Evolutionary conservation across 108 stramenopile genomes (phyloP).

Genomic region (Cyclotella atomus): DNA sequence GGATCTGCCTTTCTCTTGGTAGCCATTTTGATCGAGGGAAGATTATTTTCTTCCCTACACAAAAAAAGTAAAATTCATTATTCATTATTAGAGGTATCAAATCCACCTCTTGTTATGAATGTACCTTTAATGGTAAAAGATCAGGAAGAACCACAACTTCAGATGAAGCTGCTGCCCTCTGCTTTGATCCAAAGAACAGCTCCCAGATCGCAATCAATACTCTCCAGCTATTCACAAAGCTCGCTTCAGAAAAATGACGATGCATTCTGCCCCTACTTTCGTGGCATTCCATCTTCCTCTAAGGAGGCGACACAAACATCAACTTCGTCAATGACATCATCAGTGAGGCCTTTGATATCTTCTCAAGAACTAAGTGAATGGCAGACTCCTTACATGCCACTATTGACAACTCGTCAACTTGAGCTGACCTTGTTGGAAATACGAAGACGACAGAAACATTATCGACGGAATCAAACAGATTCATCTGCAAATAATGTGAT

Average conservation of each 20-base stretch:
- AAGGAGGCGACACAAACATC: background rate
- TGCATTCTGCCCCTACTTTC: conserved; percentile 15
- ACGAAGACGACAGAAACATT: conserved; percentile 6
- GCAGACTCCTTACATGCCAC: conserved; percentile 38
- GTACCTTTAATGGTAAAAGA: no score
- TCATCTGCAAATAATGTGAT: background rate
- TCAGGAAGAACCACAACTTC: background rate
- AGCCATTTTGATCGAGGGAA: no score
- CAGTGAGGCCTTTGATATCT: conserved; percentile 1
- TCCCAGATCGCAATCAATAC: conserved; percentile 20
- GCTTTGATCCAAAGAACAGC: conserved; percentile 16
- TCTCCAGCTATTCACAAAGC: conserved; percentile 20
- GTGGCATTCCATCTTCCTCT: background rate
- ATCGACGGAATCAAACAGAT: conserved; percentile 2
- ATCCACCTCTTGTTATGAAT: background rate
- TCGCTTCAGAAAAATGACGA: background rate
- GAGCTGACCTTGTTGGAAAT: conserved; percentile 38
- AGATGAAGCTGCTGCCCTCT: conserved; percentile 17
- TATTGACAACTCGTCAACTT: conserved; percentile 29
- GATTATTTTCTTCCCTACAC: conserved; percentile 6
- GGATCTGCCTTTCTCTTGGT: no score
- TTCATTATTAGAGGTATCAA: background rate
- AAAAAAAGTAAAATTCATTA: conserved; percentile 5
- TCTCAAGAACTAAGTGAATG: conserved; percentile 13
- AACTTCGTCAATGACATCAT: background rate